A percentile compares a stretch with the other conserved stretches of the same genome.
phyloP scores from a whole-genome alignment of 2,329 filamentous ascomycete species.

The Apiospora koreana region DNA sequence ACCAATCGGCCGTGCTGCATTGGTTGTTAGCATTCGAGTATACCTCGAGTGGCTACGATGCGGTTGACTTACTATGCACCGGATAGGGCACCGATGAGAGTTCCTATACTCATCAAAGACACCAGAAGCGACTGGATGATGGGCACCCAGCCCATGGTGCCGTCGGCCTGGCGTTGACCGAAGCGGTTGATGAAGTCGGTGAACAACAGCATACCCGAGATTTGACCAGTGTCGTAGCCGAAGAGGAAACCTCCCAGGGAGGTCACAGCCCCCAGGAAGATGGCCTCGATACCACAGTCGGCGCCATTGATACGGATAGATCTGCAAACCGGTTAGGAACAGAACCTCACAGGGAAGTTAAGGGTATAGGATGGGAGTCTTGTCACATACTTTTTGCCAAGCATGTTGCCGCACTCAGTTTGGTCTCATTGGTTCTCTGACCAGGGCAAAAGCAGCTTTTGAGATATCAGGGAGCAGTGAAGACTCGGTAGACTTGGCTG shows the following conservation, averaged over 20 bases:
- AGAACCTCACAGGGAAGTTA: not conserved
- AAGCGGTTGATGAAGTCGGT: constrained; percentile 59
- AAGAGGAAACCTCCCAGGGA: constrained; percentile 64
- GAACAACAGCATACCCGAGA: constrained; percentile 52
- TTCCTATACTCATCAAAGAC: constrained; percentile 57
- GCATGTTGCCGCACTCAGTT: constrained; percentile 9
- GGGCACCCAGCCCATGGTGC: constrained; percentile 39
- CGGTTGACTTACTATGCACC: constrained; percentile 41
- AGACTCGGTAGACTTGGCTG: not conserved
- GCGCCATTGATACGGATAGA: constrained; percentile 45
- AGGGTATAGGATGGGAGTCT: not conserved
- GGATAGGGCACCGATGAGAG: constrained; percentile 53
- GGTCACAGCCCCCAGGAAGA: constrained; percentile 51
- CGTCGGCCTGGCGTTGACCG: constrained; percentile 43
- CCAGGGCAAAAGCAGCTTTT: not conserved
- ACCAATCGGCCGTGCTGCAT: constrained; percentile 50
- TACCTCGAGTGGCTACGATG: not conserved
- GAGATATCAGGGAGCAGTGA: not conserved
- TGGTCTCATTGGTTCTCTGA: constrained; percentile 1
- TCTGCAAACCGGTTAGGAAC: constrained; percentile 23
- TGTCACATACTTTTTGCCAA: constrained; percentile 9
- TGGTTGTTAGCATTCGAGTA: not conserved
- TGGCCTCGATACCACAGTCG: constrained; percentile 40
- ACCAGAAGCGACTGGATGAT: constrained; percentile 54
- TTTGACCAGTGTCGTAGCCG: constrained; percentile 64